These are phyloP conservation scores for Cucumis variabilis DNA, from an alignment of 331 rosid genomes.

Conservation along the genomic window DNA sequence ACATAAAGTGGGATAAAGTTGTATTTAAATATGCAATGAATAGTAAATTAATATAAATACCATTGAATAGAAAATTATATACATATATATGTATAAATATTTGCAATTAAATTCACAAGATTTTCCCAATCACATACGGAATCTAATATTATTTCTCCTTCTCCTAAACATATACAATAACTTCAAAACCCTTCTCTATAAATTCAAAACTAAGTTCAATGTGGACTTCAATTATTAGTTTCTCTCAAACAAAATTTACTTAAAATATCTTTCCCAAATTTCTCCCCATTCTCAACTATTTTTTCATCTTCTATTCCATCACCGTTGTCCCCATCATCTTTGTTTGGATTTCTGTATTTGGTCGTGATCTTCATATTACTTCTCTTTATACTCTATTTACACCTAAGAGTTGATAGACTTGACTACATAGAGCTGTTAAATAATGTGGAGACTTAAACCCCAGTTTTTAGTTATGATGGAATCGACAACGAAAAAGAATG, in stretches of 20 bases:
- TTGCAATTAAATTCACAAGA: no score
- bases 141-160: no score
- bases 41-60: no score
- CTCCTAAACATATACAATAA: no score
- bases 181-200: no score
- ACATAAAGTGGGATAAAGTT: no score
- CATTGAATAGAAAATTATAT: no score
- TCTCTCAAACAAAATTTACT: not conserved
- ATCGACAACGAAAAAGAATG: not conserved
- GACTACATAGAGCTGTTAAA: not conserved
- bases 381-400: not conserved
- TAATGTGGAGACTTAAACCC: not conserved
- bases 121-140: no score
- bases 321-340: not conserved
- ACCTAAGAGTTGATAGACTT: not conserved
- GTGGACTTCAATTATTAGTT: not conserved
- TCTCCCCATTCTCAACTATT: not conserved
- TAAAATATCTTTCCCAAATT: not conserved
- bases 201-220: no score
- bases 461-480: not conserved
- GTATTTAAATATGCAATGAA: no score
- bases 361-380: not conserved
- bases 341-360: not conserved
- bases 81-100: no score
- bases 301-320: not conserved